phyloP scores from a whole-genome alignment of 192 early-diverging fungal genomes.

The Funneliformis mosseae region DNA sequence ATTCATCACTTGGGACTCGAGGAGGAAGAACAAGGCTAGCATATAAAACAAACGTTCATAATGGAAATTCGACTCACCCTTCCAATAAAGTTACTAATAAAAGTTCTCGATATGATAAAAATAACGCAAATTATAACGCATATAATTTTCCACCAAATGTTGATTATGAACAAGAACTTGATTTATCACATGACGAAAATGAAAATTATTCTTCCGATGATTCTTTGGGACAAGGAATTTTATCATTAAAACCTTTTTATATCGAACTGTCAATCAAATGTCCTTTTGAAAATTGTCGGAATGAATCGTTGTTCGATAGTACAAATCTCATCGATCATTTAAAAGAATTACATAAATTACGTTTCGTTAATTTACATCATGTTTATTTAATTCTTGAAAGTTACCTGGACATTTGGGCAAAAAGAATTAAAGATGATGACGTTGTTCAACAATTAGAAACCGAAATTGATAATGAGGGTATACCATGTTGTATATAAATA shows the following conservation, averaged over 20 bases:
- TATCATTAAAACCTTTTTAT: constrained; percentile 52
- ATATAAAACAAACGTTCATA: not conserved
- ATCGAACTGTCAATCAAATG: constrained; percentile 63
- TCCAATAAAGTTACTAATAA: not conserved
- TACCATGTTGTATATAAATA: not conserved
- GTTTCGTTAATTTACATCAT: constrained; percentile 73
- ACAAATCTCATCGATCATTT: constrained; percentile 68
- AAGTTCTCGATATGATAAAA: not conserved
- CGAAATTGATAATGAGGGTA: constrained; percentile 26
- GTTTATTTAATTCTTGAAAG: constrained; percentile 76
- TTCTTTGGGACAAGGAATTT: constrained; percentile 21
- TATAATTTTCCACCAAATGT: not conserved
- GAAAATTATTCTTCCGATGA: not conserved
- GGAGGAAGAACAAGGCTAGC: not conserved
- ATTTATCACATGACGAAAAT: not conserved
- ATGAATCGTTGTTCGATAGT: constrained; percentile 58
- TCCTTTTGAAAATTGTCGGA: constrained; percentile 62
- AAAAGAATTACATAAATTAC: constrained; percentile 60
- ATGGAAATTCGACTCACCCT: not conserved
- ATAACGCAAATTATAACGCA: not conserved
- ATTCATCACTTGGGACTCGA: not conserved
- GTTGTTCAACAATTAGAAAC: constrained; percentile 35
- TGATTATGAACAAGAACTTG: not conserved
- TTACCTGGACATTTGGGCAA: constrained; percentile 77
- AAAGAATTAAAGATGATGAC: constrained; percentile 45